Base-by-base conservation (phyloP, 1,284 basidiomycete genomes). In the Rhodotorula sp. region DNA sequence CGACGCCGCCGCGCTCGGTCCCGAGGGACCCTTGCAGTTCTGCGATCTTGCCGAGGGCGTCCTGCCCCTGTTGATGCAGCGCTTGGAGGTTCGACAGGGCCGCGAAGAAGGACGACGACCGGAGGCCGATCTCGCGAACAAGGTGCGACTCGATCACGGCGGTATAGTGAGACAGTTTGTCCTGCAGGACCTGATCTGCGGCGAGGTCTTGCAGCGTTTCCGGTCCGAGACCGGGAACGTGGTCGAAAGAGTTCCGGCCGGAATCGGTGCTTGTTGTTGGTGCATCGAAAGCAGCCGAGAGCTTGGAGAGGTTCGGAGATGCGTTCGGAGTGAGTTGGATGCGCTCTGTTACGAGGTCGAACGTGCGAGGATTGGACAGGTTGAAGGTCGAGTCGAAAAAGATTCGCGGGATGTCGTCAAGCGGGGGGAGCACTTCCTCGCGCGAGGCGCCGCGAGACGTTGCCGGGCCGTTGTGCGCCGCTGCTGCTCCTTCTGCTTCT, bases 101-200 rank as follows among this genome's bases (percentile, higher is more conserved):
- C 1, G 94, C 91, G 79, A 99, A 99, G 86, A 99, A 99, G 4
- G 93, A 93, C 0, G 91, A 87, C 0, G 93, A 93, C 7, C 95
- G 90, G 16, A 90, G 83, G 12, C 91, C 90, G 67, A 99, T 97
- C 82, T 98, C 95, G 76, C 89, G 88, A 21, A 97, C 88, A 66
- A 99, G 89, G 80, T 99, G 95, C 74, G 94, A 89, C 79, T 99
- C 95, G 72, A 99, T 87, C 2, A 91, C 91, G 80, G 98, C 95
- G 12, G 95, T 90, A 78, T 97, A 91, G 72, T 93, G 90, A 19
- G 93, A 94, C 67, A 98, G 87, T 78, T 89, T 90, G 79, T 97
- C 94, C n/a, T 97, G 89, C 2, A 95, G 84, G 84, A 82, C 90
- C 84, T 34, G 88, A 85, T 74, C 89, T 18, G 73, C 70, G 2